Base-by-base conservation (phyloP, 1,284 basidiomycete species). In the Microbotryum saponariae region DNA sequence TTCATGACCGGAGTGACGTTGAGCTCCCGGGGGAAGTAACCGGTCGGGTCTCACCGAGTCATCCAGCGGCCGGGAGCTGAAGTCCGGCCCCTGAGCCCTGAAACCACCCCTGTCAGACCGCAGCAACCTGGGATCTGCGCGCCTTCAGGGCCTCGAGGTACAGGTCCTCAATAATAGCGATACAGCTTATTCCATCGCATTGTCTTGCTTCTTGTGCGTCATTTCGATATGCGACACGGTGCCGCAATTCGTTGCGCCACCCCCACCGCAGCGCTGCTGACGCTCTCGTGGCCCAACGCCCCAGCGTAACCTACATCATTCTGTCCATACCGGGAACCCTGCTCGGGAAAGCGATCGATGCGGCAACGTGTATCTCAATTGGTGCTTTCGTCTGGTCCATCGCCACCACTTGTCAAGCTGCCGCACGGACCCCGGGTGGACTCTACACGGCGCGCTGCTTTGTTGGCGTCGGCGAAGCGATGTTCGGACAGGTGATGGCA, bases 361-460 rank as follows among this genome's bases (percentile, higher is more conserved):
- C 78, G 4, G 74, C 74, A 6, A 69, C 67, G 2, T 71, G 75
- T 5, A 78, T 79, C 65, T 73, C 76, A 0, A 56, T 54, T 20
- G 78, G 77, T 8, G 75, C 76, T 0, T 27, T 77, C 25, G 72
- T 76, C 56, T 79, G 78, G 77, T 74, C 74, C 7, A 69, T 77
- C 48, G 77, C 74, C 6, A 75, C 77, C 0, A 75, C 76, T 0
- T 75, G 73, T 54, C 75, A 76, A 67, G 77, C 76, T 2, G 77
- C 73, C 0, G 66, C 70, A 0, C 49, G 49, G 27, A 76, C 75
- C 64, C 74, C 66, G 0, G 75, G 74, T 1, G 76, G 75, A 20
- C 56, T 64, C 18, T 66, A 62, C 62, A 74, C 76, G 16, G 76
- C 75, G 53, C 71, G 78, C 18, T 68, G 78, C 8, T 75, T 77